Conservation (phyloP, 306 rosid genomes). For the Malus orientalis region DNA sequence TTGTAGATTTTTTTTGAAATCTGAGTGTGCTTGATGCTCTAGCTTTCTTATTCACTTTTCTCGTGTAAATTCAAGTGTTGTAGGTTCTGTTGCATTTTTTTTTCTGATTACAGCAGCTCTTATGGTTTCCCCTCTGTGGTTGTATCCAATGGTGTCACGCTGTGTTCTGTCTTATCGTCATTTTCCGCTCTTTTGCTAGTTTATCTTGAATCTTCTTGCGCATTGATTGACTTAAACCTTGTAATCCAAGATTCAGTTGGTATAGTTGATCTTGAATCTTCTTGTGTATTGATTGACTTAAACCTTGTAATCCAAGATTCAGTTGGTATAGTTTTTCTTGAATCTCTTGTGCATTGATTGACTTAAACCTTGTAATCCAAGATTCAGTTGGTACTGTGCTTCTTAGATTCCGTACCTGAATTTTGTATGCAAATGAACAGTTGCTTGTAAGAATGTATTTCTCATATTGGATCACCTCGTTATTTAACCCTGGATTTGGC, state of each 20-base stretch:
- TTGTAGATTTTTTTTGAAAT: neutral
- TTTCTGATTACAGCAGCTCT: neutral
- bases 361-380: neutral
- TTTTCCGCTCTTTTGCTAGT: neutral
- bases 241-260: neutral
- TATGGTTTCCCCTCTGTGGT: no score
- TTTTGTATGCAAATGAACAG: neutral
- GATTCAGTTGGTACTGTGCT: neutral
- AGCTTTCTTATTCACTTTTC: neutral
- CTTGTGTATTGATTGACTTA: no score
- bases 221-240: neutral
- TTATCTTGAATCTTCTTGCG: neutral
- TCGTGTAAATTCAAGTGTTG: no score
- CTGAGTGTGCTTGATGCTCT: neutral
- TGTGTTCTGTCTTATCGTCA: no score
- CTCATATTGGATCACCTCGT: neutral
- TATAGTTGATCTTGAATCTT: neutral
- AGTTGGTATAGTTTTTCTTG: neutral
- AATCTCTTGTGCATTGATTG: neutral
- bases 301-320: neutral
- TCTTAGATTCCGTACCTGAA: neutral
- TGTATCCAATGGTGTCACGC: neutral
- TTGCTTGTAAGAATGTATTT: neutral
- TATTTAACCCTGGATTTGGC: neutral
- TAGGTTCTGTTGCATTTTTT: neutral